Percentiles rank a stretch among this genome's conserved stretches.
phyloP scores from a whole-genome alignment of 108 stramenopile genomes.

The Thalassiosira profunda region DNA sequence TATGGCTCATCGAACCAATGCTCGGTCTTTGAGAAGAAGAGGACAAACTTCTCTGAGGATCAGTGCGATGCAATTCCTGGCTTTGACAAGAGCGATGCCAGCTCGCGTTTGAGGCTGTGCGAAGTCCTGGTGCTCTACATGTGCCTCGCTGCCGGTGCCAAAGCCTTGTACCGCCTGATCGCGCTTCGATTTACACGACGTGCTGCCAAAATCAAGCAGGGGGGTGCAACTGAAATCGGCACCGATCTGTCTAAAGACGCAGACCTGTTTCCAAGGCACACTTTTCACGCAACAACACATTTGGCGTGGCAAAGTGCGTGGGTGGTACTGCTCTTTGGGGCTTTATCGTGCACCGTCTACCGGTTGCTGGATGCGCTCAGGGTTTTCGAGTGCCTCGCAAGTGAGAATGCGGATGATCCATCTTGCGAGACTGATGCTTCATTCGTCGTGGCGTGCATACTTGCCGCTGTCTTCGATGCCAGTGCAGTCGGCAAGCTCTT shows the following conservation, averaged over 20 bases:
- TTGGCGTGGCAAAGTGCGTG: conserved; percentile 29
- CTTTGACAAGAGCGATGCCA: not conserved
- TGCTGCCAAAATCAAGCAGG: not conserved
- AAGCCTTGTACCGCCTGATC: conserved; percentile 8
- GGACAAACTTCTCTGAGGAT: conserved; percentile 6
- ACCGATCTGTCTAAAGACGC: not conserved
- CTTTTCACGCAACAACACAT: conserved; percentile 10
- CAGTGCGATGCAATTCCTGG: conserved; percentile 12
- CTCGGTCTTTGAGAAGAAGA: conserved; percentile 33
- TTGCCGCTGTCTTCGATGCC: conserved; percentile 20
- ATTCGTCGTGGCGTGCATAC: not conserved
- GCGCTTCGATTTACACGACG: conserved; percentile 3
- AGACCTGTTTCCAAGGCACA: conserved; percentile 10
- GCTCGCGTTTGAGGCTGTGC: conserved; percentile 16
- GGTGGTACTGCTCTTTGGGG: conserved; percentile 2
- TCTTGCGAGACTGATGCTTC: conserved; percentile 21
- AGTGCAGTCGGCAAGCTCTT: conserved; percentile 9
- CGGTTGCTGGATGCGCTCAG: not conserved
- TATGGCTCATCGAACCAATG: conserved; percentile 30
- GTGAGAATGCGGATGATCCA: not conserved
- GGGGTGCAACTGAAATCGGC: too few relatives aligned
- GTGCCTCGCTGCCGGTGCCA: conserved; percentile 7
- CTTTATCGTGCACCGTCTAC: not conserved
- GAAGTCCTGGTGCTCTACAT: conserved; percentile 32
- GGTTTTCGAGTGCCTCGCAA: conserved; percentile 5